Conservation (phyloP, 306 rosid species). For the Prunus fruticosa region DNA sequence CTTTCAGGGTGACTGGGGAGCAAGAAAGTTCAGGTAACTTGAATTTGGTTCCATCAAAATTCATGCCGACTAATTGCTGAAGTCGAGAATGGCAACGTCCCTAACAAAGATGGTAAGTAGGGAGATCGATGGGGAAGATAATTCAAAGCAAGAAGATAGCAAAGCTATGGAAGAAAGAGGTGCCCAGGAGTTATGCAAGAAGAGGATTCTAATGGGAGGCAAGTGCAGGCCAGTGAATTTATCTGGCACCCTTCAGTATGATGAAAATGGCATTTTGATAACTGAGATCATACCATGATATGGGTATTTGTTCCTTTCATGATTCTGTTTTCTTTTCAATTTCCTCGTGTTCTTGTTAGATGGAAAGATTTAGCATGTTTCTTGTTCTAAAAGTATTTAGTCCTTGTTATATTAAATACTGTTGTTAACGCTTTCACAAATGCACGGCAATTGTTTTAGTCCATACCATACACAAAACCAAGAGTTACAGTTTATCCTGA, state of each 20-base stretch:
- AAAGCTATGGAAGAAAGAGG: background rate
- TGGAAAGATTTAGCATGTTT: background rate
- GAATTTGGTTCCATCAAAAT: slow-evolving; percentile 19
- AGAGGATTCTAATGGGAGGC: slow-evolving; percentile 69
- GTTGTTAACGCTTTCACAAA: too few relatives aligned
- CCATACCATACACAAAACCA: too few relatives aligned
- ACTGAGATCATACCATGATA: slow-evolving; percentile 29
- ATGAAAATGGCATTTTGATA: slow-evolving; percentile 29
- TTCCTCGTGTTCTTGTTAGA: background rate
- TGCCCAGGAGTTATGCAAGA: slow-evolving; percentile 45
- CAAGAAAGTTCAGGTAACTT: slow-evolving; percentile 25
- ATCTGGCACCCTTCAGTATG: slow-evolving; percentile 38
- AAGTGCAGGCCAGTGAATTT: slow-evolving; percentile 57
- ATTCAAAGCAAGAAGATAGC: too few relatives aligned
- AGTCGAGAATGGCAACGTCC: slow-evolving; percentile 10
- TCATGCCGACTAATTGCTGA: background rate
- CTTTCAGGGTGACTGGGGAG: slow-evolving; percentile 12
- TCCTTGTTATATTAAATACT: too few relatives aligned
- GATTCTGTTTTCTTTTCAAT: too few relatives aligned
- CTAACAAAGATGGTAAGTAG: slow-evolving; percentile 12
- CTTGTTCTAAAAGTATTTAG: too few relatives aligned
- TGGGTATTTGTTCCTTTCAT: background rate
- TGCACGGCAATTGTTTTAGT: too few relatives aligned
- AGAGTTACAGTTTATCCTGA: background rate
- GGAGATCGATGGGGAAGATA: background rate